Evolutionary conservation across 2,329 filamentous ascomycete genomes (phyloP), one percentile per base, ranked within the genome.

Genomic region (Stagonosporopsis tanaceti): DNA sequence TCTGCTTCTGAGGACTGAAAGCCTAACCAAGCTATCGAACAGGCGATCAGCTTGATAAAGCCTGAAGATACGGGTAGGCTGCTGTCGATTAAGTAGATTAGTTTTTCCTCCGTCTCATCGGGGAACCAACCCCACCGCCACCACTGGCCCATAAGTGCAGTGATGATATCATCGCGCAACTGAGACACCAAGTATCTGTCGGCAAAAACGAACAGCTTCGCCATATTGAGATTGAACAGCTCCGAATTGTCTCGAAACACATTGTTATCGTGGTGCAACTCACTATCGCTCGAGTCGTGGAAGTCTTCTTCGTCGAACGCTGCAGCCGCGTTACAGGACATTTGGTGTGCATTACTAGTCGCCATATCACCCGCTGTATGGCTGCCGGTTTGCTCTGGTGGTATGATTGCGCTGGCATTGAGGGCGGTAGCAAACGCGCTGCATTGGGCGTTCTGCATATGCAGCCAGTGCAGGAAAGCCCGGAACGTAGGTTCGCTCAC

Each of bases 171-270:
- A 50, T 63, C 58, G 6, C 53, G 40, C 1, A 64, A 52, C 39
- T 62, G 60, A 38, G 53, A 38, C 8, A 65, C 55, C 6, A 7
- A 42, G 44, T 63, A 62, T 35, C 57, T 53, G 34, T 64, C 57
- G 1, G 59, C 59, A 27, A 67, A 65, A 4, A 64, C 50, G 46
- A 41, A 66, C n/a, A 64, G 50, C 4, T 60, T 30, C 8, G 53
- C 47, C 20, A 56, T 34, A 20, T 5, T 22, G n/a, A 45, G 17
- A 24, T 22, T 9, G 9, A 45, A 34, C 28, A 2, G 4, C 3
- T 12, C 11, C 6, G 27, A 12, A 15, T 34, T 34, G 0, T 45
- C 17, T 14, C 2, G 6, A 4, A 28, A 34, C 4, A 8, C 17
- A 9, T 1, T 4, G 4, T 12, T 32, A 17, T 24, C 6, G 2